Evolutionary conservation across 2,329 filamentous ascomycete genomes (phyloP).

Genomic region (Plectosphaerella cucumerina): DNA sequence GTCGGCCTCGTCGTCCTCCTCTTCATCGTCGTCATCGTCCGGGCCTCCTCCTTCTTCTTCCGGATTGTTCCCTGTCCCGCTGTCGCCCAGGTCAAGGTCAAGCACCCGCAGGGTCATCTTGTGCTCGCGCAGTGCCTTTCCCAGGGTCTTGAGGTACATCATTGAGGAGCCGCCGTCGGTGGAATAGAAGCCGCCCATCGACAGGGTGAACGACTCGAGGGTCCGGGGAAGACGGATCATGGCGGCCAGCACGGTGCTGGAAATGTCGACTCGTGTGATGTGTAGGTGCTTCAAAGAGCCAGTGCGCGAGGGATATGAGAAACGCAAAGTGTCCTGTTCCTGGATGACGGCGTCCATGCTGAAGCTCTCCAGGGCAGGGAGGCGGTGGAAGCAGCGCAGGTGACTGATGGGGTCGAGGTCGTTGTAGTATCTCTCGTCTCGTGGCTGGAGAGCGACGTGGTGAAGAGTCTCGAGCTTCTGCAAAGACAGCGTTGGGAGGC

Average conservation of each 20-base stretch:
- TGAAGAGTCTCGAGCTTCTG: background rate
- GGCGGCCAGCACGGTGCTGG: constrained; percentile 1
- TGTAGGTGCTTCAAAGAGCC: constrained; percentile 6
- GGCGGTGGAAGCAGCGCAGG: constrained; percentile 8
- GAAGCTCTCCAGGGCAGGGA: constrained; percentile 2
- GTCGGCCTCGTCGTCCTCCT: constrained; percentile 26
- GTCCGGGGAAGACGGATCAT: constrained; percentile 7
- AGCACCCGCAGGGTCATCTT: constrained; percentile 5
- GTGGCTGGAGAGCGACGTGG: too few relatives aligned
- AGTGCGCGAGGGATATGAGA: constrained; percentile 2
- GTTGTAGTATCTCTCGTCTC: constrained; percentile 1
- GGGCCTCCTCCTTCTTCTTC: background rate
- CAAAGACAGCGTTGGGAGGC: background rate
- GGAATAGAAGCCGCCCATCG: background rate
- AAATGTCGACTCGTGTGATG: constrained; percentile 5
- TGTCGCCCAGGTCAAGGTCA: constrained; percentile 4
- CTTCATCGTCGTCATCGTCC: constrained; percentile 24
- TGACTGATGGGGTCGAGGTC: constrained; percentile 2
- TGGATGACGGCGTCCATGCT: constrained; percentile 8
- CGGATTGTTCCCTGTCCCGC: too few relatives aligned
- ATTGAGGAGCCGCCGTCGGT: background rate
- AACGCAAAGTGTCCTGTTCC: background rate
- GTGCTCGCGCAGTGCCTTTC: constrained; percentile 3
- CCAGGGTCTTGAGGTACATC: constrained; percentile 4
- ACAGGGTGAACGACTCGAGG: constrained; percentile 5